phyloP scores from a whole-genome alignment of 1,139 yeast genomes.

The Candida sanyaensis region DNA sequence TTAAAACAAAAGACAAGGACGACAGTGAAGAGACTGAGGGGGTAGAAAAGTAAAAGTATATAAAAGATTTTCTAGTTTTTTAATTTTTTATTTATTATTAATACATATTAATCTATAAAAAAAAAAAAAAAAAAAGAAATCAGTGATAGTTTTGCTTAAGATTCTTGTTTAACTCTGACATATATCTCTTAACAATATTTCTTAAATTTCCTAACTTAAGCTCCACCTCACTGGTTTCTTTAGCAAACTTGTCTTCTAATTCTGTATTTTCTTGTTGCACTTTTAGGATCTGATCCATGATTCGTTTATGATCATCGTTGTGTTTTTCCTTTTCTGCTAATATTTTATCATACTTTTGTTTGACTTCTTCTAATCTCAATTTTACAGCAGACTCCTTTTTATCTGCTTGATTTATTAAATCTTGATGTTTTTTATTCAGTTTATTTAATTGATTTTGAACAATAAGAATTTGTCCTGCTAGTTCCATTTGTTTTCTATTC shows the following conservation, averaged over 20 bases:
- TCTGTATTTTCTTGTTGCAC: conserved; percentile 50
- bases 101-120: background rate
- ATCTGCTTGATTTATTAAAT: conserved; percentile 50
- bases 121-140: too few species aligned
- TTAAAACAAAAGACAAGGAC: conserved; percentile 20
- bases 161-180: conserved; percentile 20
- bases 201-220: conserved; percentile 56
- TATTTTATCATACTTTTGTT: conserved; percentile 48
- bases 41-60: background rate
- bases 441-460: conserved; percentile 53
- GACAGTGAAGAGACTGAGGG: conserved; percentile 9
- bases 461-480: conserved; percentile 52
- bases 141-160: background rate
- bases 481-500: conserved; percentile 46
- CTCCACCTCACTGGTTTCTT: conserved; percentile 55
- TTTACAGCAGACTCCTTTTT: conserved; percentile 48
- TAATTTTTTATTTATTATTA: too few species aligned
- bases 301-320: conserved; percentile 53
- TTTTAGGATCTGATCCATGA: conserved; percentile 47
- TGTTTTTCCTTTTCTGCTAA: conserved; percentile 52
- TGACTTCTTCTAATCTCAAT: conserved; percentile 45
- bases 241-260: conserved; percentile 47
- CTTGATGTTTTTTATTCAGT: conserved; percentile 54
- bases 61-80: too few species aligned
- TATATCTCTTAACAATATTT: conserved; percentile 44